A percentile compares a stretch with the other conserved stretches of the same genome.
These are phyloP conservation scores for Saccharomyces eubayanus DNA, from an alignment of 805 yeast species.

Conservation along the genomic window DNA sequence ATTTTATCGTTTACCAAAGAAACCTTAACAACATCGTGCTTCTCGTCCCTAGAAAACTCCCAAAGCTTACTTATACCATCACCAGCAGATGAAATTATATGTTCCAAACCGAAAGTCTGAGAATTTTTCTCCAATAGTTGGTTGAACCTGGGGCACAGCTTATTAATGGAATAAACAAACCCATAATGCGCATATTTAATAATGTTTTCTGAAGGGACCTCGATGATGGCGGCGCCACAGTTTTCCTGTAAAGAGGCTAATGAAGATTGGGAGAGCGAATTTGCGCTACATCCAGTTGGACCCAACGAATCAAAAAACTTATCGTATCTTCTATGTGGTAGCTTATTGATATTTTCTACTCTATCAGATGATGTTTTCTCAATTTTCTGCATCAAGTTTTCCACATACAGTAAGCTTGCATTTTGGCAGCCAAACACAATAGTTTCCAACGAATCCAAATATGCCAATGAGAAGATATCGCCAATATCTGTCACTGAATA, in stretches of 20 bases:
- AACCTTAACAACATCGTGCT: slow-evolving; percentile 9
- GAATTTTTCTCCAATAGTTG: slow-evolving; percentile 5
- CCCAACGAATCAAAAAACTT: slow-evolving; percentile 87
- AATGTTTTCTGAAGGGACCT: slow-evolving; percentile 59
- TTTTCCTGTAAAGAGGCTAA: neutral
- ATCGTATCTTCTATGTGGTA: slow-evolving; percentile 65
- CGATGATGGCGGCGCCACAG: slow-evolving; percentile 36
- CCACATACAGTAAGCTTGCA: slow-evolving; percentile 75
- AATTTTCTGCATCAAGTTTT: slow-evolving; percentile 24
- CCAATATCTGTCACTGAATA: slow-evolving; percentile 86
- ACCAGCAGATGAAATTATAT: slow-evolving; percentile 72
- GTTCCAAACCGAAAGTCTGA: slow-evolving; percentile 20
- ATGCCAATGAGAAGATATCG: slow-evolving; percentile 77
- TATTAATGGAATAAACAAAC: slow-evolving; percentile 61
- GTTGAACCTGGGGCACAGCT: slow-evolving; percentile 12
- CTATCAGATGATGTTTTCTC: slow-evolving; percentile 7
- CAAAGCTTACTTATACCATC: slow-evolving; percentile 84
- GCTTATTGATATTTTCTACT: slow-evolving; percentile 28
- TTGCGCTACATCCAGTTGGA: slow-evolving; percentile 48
- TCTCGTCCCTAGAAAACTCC: slow-evolving; percentile 37
- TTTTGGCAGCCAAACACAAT: slow-evolving; percentile 87
- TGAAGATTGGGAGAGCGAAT: slow-evolving; percentile 1
- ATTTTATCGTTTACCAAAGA: slow-evolving; percentile 11
- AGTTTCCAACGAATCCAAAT: slow-evolving; percentile 51
- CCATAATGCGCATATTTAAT: slow-evolving; percentile 86